Evolutionary conservation across 2,329 filamentous ascomycete genomes (phyloP).

Genomic region (Monosporascus ibericus): DNA sequence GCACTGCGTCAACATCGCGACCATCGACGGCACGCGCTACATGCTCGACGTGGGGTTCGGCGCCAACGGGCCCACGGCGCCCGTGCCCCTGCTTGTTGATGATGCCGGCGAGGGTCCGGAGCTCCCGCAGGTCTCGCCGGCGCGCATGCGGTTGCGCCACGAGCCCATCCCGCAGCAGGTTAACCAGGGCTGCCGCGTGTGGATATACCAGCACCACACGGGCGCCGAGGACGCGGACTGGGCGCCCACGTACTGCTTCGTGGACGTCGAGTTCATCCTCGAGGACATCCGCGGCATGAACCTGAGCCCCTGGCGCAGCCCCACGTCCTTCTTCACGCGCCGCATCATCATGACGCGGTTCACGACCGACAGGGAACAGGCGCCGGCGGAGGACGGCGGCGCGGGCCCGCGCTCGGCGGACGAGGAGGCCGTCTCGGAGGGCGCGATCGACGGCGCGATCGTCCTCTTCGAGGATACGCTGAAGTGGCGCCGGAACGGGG

Average conservation of each 20-base stretch:
- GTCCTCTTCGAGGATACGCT: constrained; percentile 33
- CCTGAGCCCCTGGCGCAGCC: constrained; percentile 26
- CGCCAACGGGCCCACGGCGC: constrained; percentile 13
- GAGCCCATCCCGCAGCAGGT: constrained; percentile 17
- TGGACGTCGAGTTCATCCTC: constrained; percentile 33
- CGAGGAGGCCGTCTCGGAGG: constrained; percentile 29
- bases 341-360: constrained; percentile 32
- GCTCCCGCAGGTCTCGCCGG: constrained; percentile 12
- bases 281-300: constrained; percentile 35
- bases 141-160: constrained; percentile 27
- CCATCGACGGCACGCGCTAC: constrained; percentile 7
- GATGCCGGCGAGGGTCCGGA: neutral
- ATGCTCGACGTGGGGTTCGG: constrained; percentile 21
- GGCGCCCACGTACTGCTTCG: constrained; percentile 39
- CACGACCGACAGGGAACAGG: constrained; percentile 27
- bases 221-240: constrained; percentile 26
- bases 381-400: constrained; percentile 9
- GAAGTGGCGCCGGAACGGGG: constrained; percentile 32
- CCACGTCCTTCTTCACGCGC: constrained; percentile 29
- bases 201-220: constrained; percentile 17
- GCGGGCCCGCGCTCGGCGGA: constrained; percentile 28
- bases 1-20: constrained; percentile 22
- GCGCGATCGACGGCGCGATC: constrained; percentile 24
- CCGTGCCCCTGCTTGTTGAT: constrained; percentile 4
- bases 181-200: constrained; percentile 13